Evolutionary conservation across 176 grass and related monocot genomes (phyloP), one percentile per base, ranked within the genome.

Genomic region (Phoenix roebelenii): DNA sequence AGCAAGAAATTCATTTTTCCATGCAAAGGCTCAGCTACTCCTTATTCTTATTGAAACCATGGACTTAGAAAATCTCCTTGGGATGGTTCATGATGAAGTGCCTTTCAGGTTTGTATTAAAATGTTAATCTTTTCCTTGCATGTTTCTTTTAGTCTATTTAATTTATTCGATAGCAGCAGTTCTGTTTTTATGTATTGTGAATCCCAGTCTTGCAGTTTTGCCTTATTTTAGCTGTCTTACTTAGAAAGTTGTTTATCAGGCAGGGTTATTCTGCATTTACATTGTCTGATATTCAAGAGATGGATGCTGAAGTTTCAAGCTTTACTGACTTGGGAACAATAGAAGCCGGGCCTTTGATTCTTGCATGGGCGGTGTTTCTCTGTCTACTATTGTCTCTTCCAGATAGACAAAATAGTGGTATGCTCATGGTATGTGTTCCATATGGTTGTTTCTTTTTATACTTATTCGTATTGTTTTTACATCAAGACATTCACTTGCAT

Each of bases 31-130:
- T 74, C 87, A 96, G 72, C 51, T 96, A 52, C 59, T 96, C 23
- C 71, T 96, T 65, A 74, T 96, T 82, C 77, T 96, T 50, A 69
- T 96, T 61, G 86, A 96, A 77, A 90, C 80, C 39, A 73, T 96
- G 81, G 80, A 90, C 70, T 74, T 96, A 3, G 91, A 96, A 81
- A 90, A 74, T 87, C 80, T 96, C 24, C 78, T 96, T 55, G 60
- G 58, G 54, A 79, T 87, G 83, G 48, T 90, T 77, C 78, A 76
- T 48, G 91, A 96, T 56, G 80, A 85, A 80, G 72, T 87, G 30
- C 72, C 90, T 79, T 73, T 95, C 78, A 95, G 89, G 89, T 89
- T 23, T 51, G 18, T 57, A 25, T 65, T 30, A 24, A 22, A 29
- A 18, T 28, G 48, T 22, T 66, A 22, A 58, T 48, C 3, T 77